These are phyloP conservation scores for Suillus bovinus DNA, from an alignment of 768 basidiomycete species.

Conservation along the genomic window DNA sequence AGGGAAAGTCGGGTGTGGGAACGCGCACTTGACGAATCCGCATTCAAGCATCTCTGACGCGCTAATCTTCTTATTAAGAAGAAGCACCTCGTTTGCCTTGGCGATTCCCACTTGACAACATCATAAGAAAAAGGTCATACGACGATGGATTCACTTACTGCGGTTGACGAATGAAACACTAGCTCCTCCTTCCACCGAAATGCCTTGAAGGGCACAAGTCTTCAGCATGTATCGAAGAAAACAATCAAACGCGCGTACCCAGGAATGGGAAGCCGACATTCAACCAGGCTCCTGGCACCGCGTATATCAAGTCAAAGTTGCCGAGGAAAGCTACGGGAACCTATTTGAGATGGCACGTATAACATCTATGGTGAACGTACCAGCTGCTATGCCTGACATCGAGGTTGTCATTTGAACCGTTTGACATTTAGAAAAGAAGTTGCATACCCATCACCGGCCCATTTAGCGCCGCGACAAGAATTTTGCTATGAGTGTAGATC, in stretches of 20 bases:
- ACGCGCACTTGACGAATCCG: slow-evolving; percentile 66
- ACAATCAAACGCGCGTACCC: slow-evolving; percentile 31
- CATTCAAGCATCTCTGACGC: slow-evolving; percentile 57
- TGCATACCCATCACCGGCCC: slow-evolving; percentile 72
- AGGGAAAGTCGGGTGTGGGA: background rate
- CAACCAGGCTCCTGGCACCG: slow-evolving; percentile 60
- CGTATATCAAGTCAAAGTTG: slow-evolving; percentile 75
- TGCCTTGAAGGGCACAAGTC: slow-evolving; percentile 40
- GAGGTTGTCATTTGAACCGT: background rate
- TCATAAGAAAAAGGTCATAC: background rate
- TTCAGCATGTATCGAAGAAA: background rate
- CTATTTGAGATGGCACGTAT: slow-evolving; percentile 1
- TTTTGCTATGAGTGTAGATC: slow-evolving; percentile 70
- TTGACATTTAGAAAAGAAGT: background rate
- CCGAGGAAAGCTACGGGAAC: slow-evolving; percentile 57
- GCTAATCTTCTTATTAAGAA: slow-evolving; percentile 67
- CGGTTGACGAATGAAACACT: slow-evolving; percentile 68
- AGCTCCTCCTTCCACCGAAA: slow-evolving; percentile 68
- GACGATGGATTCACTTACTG: slow-evolving; percentile 40
- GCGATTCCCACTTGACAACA: slow-evolving; percentile 58
- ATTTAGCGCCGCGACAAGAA: slow-evolving; percentile 70
- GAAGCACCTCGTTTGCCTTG: slow-evolving; percentile 69
- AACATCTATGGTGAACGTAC: slow-evolving; percentile 28
- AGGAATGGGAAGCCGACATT: slow-evolving; percentile 69
- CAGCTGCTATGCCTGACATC: slow-evolving; percentile 61